phyloP scores from a whole-genome alignment of 148 eudicot genomes.

The Rhododendron ovatum region DNA sequence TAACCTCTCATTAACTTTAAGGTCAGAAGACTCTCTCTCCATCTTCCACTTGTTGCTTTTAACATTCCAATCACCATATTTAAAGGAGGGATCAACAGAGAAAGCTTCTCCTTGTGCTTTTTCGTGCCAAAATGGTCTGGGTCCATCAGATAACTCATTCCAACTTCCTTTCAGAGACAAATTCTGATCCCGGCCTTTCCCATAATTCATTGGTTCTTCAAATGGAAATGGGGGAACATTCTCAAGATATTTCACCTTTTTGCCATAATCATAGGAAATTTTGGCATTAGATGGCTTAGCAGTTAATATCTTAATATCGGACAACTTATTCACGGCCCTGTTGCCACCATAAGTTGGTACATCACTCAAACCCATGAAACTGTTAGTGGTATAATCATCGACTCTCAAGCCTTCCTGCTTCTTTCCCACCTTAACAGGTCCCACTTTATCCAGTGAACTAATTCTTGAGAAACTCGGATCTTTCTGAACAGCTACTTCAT shows the following conservation, averaged over 20 bases:
- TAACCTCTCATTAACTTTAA: constrained; percentile 33
- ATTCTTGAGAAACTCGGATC: constrained; percentile 34
- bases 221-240: constrained; percentile 27
- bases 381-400: constrained; percentile 30
- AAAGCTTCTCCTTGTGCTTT: constrained; percentile 33
- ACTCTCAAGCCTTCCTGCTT: constrained; percentile 42
- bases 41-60: constrained; percentile 46
- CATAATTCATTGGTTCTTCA: constrained; percentile 43
- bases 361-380: constrained; percentile 36
- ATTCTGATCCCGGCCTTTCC: constrained; percentile 34
- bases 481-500: constrained; percentile 46
- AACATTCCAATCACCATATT: constrained; percentile 34
- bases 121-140: constrained; percentile 34
- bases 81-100: constrained; percentile 27
- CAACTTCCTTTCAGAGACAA: constrained; percentile 37
- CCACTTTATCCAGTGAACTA: constrained; percentile 34
- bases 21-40: constrained; percentile 34
- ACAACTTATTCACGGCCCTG: constrained; percentile 63
- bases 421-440: constrained; percentile 41
- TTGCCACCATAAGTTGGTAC: constrained; percentile 41
- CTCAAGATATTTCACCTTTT: constrained; percentile 42
- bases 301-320: constrained; percentile 74
- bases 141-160: constrained; percentile 38
- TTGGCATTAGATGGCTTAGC: constrained; percentile 64
- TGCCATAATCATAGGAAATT: constrained; percentile 37